These are phyloP conservation scores for Hemerocallis citrina DNA, from an alignment of 106 monocot species.

Conservation along the genomic window DNA sequence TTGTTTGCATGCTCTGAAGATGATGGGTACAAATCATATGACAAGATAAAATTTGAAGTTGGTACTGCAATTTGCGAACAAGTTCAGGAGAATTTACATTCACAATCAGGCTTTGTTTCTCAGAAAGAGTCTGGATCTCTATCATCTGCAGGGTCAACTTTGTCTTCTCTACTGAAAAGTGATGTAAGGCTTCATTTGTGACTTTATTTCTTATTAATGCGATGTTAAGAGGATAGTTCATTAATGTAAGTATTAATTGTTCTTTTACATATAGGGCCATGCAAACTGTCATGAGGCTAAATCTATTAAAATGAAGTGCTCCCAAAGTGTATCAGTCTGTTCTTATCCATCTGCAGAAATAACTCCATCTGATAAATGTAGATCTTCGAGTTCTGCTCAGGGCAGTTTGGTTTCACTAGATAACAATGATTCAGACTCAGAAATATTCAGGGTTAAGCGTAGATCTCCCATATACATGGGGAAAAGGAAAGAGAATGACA, in stretches of 20 bases:
- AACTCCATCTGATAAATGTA: conserved; percentile 7
- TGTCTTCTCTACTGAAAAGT: neutral
- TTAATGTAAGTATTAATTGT: neutral
- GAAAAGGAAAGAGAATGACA: conserved; percentile 9
- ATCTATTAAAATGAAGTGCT: neutral
- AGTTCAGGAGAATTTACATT: conserved; percentile 1
- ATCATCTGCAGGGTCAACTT: conserved; percentile 10
- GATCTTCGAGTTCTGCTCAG: neutral
- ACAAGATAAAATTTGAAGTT: conserved; percentile 25
- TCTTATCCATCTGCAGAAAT: neutral
- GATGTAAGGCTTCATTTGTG: neutral
- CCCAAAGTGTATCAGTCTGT: neutral
- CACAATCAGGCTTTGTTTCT: neutral
- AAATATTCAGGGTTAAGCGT: conserved; percentile 63
- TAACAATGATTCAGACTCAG: conserved; percentile 51
- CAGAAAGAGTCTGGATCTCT: neutral
- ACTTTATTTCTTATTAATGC: neutral
- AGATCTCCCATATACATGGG: conserved; percentile 11
- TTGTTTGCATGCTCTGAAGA: conserved; percentile 16
- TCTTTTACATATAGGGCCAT: neutral
- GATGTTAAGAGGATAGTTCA: neutral
- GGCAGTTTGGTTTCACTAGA: conserved; percentile 11
- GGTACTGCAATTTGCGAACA: neutral
- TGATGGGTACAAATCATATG: conserved; percentile 37
- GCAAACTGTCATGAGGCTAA: neutral